Base-by-base conservation (phyloP, 2,329 filamentous ascomycete genomes). In the Calonectria crousiana region DNA sequence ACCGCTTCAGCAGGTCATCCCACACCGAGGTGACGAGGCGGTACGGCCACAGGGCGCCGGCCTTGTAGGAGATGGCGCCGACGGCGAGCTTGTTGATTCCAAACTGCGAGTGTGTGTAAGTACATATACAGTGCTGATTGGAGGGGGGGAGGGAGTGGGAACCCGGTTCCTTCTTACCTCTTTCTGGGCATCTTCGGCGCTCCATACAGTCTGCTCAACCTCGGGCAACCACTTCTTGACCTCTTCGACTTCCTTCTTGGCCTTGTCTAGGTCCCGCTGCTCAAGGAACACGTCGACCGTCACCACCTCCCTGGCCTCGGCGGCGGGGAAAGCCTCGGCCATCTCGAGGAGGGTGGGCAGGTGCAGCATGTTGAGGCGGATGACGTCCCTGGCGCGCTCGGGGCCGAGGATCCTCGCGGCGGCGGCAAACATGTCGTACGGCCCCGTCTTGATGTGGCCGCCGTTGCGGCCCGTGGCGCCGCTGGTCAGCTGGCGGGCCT, bases 401-500 rank as follows among this genome's bases (percentile, higher is more conserved):
- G 77, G 77, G 0, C 85, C 84, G 4, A 86, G 65, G 10, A 66
- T 77, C 6, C 64, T 65, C 38, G 82, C 82, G 6, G 87, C 79
- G 4, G 72, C 73, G 3, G 80, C 78, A 66, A 88, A 89, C 53
- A 85, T 80, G 67, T 86, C 84, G 72, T 89, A 85, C 3, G 88
- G 86, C 4, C 82, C 81, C 32, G 83, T 80, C 78, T 90, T 89
- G 74, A 90, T 86, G 78, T 89, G 88, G 0, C 88, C 89, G 26
- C 88, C 89, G 74, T 90, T 90, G 64, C 89, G 85, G 1, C 87
- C 89, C 11, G 89, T 91, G 4, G 89, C 89, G 20, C 89, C 89
- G 13, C 86, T 87, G 75, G 88, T 89, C 10, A 88, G 77, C 52
- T 85, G 80, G 2, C 89, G 83, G 2, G 89, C 88, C 75, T 91